Evolutionary conservation across 2,329 filamentous ascomycete species (phyloP).

Genomic region (Plectosphaerella sp.): DNA sequence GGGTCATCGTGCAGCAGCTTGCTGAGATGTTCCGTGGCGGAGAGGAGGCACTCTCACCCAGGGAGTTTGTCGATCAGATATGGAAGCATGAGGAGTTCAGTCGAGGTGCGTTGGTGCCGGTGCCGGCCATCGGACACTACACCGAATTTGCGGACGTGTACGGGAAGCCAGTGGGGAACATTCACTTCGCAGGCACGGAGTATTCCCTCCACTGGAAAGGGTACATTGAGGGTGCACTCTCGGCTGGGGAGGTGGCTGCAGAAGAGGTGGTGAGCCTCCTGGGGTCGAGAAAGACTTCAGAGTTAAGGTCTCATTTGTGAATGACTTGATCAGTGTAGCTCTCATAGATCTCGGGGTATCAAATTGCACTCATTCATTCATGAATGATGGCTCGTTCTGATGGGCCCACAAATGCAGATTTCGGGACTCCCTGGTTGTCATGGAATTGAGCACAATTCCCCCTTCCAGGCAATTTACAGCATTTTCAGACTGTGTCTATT

Average conservation of each 20-base stretch:
- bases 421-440: too few relatives aligned
- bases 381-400: too few relatives aligned
- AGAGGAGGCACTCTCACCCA: conserved; percentile 16
- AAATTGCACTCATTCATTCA: too few relatives aligned
- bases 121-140: conserved; percentile 23
- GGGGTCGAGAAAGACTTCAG: background rate
- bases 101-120: conserved; percentile 26
- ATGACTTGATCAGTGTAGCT: too few relatives aligned
- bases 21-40: conserved; percentile 17
- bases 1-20: conserved; percentile 27
- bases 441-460: too few relatives aligned
- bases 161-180: conserved; percentile 27
- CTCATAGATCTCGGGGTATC: too few relatives aligned
- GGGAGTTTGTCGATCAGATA: conserved; percentile 25
- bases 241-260: conserved; percentile 23
- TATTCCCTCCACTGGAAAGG: conserved; percentile 43
- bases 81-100: conserved; percentile 28
- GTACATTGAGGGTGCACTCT: conserved; percentile 46
- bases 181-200: conserved; percentile 48
- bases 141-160: conserved; percentile 20
- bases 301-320: too few relatives aligned
- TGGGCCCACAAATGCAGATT: too few relatives aligned
- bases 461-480: too few relatives aligned
- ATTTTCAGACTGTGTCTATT: too few relatives aligned
- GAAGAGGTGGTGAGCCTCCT: background rate